Base-by-base conservation (phyloP, 2,329 filamentous ascomycete species). In the Diaporthe capsici region DNA sequence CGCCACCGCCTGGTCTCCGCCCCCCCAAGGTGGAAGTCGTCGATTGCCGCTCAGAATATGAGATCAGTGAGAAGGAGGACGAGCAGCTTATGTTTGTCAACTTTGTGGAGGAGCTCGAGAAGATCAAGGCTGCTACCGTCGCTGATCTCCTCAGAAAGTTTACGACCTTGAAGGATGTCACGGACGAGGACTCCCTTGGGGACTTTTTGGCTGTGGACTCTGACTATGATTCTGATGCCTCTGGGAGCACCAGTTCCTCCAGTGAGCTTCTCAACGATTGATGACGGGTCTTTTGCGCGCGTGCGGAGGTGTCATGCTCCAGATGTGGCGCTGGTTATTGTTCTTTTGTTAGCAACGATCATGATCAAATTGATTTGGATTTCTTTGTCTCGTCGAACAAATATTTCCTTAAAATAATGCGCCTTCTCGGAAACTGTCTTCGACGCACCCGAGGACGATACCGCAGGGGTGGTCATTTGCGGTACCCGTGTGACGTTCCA, bases 51-150 rank as follows among this genome's bases (percentile, higher is more conserved):
- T 65, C 39, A 28, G 39, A 57, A 17, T 25, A 63, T 10, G 37
- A 53, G 1, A 73, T 76, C 20, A 76, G 53, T 12, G 60, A 42
- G 61, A 47, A 72, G 8, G 74, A 76, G 42, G 61, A 76, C 7
- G 60, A 70, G 55, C 71, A 76, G 34, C 28, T 76, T 28, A 70
- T 39, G 44, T 73, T 76, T 55, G 34, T 76, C 13, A 49, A 76
- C 44, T 76, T 73, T 5, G 37, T 70, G 25, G 63, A 55, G 17
- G 74, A 73, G 55, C 34, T 68, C 17, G 44, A 70, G 55, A 73
- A 73, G 71, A 28, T 9, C 13, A 61, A 55, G 22, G 8, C 2
- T 37, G 42, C 60, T 4, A 68, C 71, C 42, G 25, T 63, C 25
- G 47, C 60, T 9, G 71, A 70, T 17, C 44, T 76, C 10, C 63